A percentile compares a stretch with the other conserved stretches of the same genome.
phyloP scores from a whole-genome alignment of 139 green algal species.

The Chlorella sp. region DNA sequence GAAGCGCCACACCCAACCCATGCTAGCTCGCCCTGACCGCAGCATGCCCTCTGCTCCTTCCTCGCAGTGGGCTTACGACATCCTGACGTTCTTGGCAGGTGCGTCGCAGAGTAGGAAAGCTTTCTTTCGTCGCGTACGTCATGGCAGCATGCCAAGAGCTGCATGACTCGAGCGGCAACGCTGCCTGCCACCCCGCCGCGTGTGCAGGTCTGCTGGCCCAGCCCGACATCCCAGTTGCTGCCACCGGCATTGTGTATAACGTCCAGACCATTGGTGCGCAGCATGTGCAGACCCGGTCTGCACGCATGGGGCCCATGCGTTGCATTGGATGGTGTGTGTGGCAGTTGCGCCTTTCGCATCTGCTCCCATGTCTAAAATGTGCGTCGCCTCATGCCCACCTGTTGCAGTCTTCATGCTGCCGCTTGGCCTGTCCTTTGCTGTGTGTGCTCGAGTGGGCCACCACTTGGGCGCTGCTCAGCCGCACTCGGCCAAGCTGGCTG shows the following conservation, averaged over 20 bases:
- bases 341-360: background rate
- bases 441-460: constrained; percentile 12
- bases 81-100: constrained; percentile 24
- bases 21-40: background rate
- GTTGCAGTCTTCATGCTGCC: constrained; percentile 17
- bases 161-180: background rate
- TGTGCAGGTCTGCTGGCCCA: constrained; percentile 26
- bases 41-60: background rate
- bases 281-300: no score
- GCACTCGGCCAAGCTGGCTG: constrained; percentile 4
- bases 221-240: background rate
- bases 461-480: constrained; percentile 9
- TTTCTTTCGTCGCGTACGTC: background rate
- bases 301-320: no score
- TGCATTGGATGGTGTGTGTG: background rate
- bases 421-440: constrained; percentile 18
- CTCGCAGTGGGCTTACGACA: constrained; percentile 16
- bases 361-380: background rate
- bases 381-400: no score
- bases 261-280: background rate
- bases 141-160: background rate
- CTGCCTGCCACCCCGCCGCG: background rate
- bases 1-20: background rate
- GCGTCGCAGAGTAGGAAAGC: background rate
- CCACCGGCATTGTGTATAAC: constrained; percentile 13